Percentiles rank a stretch among this genome's conserved stretches.
Conservation (phyloP, 306 rosid genomes). For the Citrullus colocynthis region DNA sequence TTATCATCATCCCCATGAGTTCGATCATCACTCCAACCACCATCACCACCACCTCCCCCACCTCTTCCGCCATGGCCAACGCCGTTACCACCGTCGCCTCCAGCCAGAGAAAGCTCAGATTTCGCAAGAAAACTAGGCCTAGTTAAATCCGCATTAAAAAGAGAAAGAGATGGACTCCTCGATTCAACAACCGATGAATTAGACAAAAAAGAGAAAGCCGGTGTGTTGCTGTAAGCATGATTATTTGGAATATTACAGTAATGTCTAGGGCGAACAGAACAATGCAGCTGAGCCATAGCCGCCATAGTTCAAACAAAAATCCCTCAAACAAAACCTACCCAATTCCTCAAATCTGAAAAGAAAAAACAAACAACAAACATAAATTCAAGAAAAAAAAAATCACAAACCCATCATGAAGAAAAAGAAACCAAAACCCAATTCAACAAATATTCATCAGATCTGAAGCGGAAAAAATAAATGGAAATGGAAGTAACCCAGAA, state of each 20-base stretch:
- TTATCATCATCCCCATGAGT: conserved; percentile 17
- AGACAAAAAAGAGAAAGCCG: conserved; percentile 25
- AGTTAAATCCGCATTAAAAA: conserved; percentile 13
- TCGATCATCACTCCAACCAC: conserved; percentile 17
- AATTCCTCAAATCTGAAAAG: conserved; percentile 3
- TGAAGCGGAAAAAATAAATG: neutral
- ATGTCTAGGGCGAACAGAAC: conserved; percentile 25
- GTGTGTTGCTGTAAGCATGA: neutral
- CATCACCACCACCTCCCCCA: conserved; percentile 9
- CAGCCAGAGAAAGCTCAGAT: conserved; percentile 31
- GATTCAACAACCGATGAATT: conserved; percentile 9
- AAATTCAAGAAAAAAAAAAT: neutral
- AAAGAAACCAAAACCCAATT: neutral
- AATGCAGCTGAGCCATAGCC: conserved; percentile 48
- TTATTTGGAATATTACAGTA: neutral
- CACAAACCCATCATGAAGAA: neutral
- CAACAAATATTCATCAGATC: neutral
- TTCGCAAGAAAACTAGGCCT: conserved; percentile 13
- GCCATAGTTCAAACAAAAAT: conserved; percentile 26
- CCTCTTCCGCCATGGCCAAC: conserved; percentile 18
- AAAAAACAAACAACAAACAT: neutral
- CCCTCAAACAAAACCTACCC: neutral
- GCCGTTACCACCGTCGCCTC: conserved; percentile 29
- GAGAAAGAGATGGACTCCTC: conserved; percentile 20
- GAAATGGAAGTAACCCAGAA: neutral